Evolutionary conservation across 1,139 yeast genomes (phyloP).

Genomic region (Zygoascus sp.): DNA sequence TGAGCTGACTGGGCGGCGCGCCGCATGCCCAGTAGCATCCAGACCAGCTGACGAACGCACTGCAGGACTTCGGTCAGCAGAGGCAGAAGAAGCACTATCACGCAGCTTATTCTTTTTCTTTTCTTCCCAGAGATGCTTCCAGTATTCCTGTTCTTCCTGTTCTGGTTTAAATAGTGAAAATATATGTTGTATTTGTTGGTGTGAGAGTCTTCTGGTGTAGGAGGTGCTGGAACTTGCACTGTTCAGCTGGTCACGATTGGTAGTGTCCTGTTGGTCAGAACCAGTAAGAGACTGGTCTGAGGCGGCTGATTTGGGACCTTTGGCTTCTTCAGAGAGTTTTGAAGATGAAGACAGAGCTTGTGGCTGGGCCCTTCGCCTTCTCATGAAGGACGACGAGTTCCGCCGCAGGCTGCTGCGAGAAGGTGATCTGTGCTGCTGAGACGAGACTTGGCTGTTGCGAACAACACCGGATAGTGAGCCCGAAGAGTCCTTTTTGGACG

Average conservation of each 20-base stretch:
- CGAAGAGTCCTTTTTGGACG: background rate
- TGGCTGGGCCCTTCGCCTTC: background rate
- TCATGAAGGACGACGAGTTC: conserved; percentile 2
- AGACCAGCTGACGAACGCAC: too few relatives aligned
- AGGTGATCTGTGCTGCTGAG: background rate
- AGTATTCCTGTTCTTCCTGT: conserved; percentile 16
- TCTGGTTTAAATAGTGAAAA: conserved; percentile 22
- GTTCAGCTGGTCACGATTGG: background rate
- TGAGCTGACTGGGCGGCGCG: conserved; percentile 3
- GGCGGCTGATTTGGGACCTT: too few relatives aligned
- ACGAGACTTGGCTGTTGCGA: background rate
- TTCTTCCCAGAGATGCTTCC: conserved; percentile 17
- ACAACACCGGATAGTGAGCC: background rate
- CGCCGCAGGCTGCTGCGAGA: background rate
- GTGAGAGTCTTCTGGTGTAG: conserved; percentile 17
- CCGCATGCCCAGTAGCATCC: background rate
- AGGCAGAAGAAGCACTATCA: background rate
- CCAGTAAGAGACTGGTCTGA: too few relatives aligned
- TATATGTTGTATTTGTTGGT: conserved; percentile 25
- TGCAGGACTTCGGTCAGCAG: background rate
- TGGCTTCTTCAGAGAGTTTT: background rate
- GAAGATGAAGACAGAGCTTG: background rate
- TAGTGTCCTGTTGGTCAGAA: too few relatives aligned
- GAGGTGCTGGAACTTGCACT: background rate
- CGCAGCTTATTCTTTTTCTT: background rate